These are phyloP conservation scores for Perkinsus chesapeaki DNA, from an alignment of 169 alveolate species.

Conservation along the genomic window DNA sequence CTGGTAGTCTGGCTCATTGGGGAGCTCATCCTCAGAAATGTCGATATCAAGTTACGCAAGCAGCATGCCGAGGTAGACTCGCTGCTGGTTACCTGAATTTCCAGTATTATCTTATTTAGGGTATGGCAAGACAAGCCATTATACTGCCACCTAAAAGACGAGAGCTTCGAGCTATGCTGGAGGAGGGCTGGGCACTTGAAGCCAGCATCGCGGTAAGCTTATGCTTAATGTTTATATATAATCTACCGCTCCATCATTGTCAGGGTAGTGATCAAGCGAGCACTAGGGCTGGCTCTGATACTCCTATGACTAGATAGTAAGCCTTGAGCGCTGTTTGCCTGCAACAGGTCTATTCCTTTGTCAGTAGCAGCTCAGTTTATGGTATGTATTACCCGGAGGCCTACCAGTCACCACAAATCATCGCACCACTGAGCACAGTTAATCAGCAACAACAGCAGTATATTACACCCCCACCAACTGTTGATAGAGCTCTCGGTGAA, in stretches of 20 bases:
- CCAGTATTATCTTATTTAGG: background rate
- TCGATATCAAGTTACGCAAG: background rate
- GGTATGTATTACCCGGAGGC: background rate
- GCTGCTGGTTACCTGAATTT: too few relatives aligned
- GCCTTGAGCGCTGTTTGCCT: background rate
- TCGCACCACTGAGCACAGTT: background rate
- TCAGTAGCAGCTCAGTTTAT: background rate
- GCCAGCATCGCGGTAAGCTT: background rate
- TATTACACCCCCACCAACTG: background rate
- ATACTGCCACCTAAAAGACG: background rate
- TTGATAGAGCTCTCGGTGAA: background rate
- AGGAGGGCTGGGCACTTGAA: background rate
- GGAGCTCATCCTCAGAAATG: background rate
- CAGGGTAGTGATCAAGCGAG: background rate
- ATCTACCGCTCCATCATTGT: background rate
- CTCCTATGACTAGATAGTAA: background rate
- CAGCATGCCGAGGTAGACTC: background rate
- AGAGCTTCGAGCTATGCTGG: background rate
- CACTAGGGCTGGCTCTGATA: background rate
- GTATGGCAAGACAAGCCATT: background rate
- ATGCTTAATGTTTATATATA: background rate
- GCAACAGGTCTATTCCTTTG: background rate
- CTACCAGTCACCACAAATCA: background rate
- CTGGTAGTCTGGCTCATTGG: background rate
- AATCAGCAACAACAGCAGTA: background rate